A percentile compares a stretch with the other conserved stretches of the same genome.
phyloP scores from a whole-genome alignment of 352 stramenopile species.

The Phytophthora capsici region DNA sequence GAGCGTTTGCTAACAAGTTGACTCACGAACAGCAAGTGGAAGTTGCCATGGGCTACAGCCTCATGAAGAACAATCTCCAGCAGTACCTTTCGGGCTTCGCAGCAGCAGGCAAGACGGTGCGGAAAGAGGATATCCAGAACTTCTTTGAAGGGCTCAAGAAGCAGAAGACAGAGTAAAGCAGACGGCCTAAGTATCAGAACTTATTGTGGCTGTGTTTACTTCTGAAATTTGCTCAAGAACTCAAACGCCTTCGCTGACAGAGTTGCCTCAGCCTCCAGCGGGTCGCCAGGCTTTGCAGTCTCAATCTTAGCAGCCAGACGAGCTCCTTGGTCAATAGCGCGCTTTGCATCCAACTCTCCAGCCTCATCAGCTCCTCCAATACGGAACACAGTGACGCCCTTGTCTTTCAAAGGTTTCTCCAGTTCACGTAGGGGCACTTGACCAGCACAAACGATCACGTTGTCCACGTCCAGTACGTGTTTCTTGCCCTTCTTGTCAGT shows the following conservation, averaged over 20 bases:
- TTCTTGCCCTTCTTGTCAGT: conserved; percentile 87
- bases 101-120: conserved; percentile 63
- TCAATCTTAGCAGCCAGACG: conserved; percentile 87
- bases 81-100: conserved; percentile 70
- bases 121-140: conserved; percentile 69
- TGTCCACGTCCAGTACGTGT: conserved; percentile 94
- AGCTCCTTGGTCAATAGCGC: conserved; percentile 97
- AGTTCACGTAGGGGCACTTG: conserved; percentile 93
- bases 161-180: conserved; percentile 49
- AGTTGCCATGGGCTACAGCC: conserved; percentile 71
- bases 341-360: conserved; percentile 96
- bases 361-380: conserved; percentile 96
- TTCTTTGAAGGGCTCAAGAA: conserved; percentile 80
- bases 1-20: conserved; percentile 60
- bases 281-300: conserved; percentile 74
- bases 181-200: no score
- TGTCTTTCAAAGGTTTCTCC: conserved; percentile 74
- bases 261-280: conserved; percentile 47
- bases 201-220: conserved; percentile 32
- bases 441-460: conserved; percentile 96
- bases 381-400: conserved; percentile 89
- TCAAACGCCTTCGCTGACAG: conserved; percentile 59
- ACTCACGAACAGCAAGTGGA: conserved; percentile 80
- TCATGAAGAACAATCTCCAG: conserved; percentile 79
- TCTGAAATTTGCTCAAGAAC: conserved; percentile 56